Evolutionary conservation across 441 rosid genomes (phyloP), one percentile per base, ranked within the genome.

Genomic region (Viola pubescens): DNA sequence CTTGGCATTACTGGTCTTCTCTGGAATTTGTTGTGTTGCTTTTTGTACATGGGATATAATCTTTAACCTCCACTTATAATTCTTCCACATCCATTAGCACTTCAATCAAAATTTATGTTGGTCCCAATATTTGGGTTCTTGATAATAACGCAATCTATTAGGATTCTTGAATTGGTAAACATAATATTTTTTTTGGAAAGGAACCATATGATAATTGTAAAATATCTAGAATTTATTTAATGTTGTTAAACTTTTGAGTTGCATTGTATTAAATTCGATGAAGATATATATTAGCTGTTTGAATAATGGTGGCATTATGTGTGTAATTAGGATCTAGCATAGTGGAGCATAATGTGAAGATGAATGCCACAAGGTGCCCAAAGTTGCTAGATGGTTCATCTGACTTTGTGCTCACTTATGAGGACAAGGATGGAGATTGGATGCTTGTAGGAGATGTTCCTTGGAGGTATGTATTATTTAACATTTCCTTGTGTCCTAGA

Each of bases 371-470:
- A 67, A 73, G 74, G 64, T 54, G 71, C 13, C 75, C 77, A 38
- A 74, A 73, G 55, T 75, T 87, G 73, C 81, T 84, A 66, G 83
- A 83, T 64, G 92, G 82, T 40, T 87, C 88, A 58, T 86, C 87
- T 44, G 92, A 83, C 52, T 89, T 80, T 72, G 85, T 86, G 71
- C 81, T 89, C 47, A 82, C 95, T 13, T 92, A 87, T 6, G 86
- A 92, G 79, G 98, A 92, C 70, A 89, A 79, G 73, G 98, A 92
- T 0, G 98, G 95, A 56, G 98, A 89, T 75, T 89, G 96, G 94
- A 89, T 91, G 96, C 98, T 91, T 49, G 90, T 86, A 52, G 98
- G 98, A 34, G 98, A 91, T 73, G 94, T 89, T 61, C 98, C 98
- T 13, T 92, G 98, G 98, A 78, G 82, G 98, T 89, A 84, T 44